These are phyloP conservation scores for Middelhovenomyces tepae DNA, from an alignment of 805 yeast species.

Conservation along the genomic window DNA sequence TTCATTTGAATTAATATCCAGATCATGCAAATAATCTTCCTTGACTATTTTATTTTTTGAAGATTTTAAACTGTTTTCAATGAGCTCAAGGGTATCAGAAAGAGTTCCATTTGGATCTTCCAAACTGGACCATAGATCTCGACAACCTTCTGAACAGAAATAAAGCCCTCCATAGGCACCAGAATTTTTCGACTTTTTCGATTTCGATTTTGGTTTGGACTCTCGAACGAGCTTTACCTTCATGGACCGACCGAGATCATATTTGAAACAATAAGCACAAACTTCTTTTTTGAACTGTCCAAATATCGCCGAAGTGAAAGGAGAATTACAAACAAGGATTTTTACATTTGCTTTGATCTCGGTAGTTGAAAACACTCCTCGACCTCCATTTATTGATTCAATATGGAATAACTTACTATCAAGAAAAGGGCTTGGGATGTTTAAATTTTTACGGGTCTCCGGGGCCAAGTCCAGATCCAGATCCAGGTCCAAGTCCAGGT, in stretches of 20 bases:
- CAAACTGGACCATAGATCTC: conserved; percentile 25
- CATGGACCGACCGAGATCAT: conserved; percentile 39
- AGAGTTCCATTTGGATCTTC: conserved; percentile 33
- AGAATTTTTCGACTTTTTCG: conserved; percentile 8
- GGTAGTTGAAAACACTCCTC: conserved; percentile 47
- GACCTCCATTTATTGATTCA: conserved; percentile 49
- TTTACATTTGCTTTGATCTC: conserved; percentile 35
- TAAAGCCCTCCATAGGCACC: conserved; percentile 37
- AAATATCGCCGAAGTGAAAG: conserved; percentile 40
- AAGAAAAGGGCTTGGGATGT: too few relatives aligned
- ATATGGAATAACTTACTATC: too few relatives aligned
- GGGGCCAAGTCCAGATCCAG: too few relatives aligned
- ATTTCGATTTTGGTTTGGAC: conserved; percentile 8
- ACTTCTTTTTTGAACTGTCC: conserved; percentile 55
- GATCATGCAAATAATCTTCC: conserved; percentile 6
- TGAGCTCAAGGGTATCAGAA: conserved; percentile 29
- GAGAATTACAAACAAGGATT: conserved; percentile 33
- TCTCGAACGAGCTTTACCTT: conserved; percentile 30
- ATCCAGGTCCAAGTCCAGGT: too few relatives aligned
- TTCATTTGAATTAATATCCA: conserved; percentile 6
- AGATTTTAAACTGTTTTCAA: conserved; percentile 27
- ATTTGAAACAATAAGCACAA: conserved; percentile 45
- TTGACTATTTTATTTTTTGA: conserved; percentile 7
- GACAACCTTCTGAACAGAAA: conserved; percentile 46
- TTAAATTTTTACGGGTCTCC: too few relatives aligned